phyloP scores from a whole-genome alignment of 768 basidiomycete species.

The Leccinum truebloodii region DNA sequence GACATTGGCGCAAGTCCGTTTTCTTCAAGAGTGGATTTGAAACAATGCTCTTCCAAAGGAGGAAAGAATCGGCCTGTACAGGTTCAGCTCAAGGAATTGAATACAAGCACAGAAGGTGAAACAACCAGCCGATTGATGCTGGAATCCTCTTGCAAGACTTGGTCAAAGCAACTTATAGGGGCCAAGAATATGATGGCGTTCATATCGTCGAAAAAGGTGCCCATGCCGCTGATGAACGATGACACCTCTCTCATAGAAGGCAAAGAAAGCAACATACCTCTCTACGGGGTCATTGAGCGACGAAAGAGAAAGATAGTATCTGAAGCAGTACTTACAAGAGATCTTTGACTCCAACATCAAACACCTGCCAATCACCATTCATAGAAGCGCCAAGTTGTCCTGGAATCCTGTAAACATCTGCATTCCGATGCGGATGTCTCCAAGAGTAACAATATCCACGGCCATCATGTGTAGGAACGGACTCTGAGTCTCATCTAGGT shows the following conservation, averaged over 20 bases:
- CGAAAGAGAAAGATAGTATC: conserved; percentile 1
- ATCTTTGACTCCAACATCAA: conserved; percentile 74
- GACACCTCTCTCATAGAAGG: background rate
- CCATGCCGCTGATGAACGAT: conserved; percentile 56
- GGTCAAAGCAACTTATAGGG: conserved; percentile 73
- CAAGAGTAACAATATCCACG: too few species aligned
- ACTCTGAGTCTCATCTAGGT: too few species aligned
- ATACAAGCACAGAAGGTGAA: background rate
- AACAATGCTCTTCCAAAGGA: conserved; percentile 68
- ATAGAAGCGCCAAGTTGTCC: conserved; percentile 45
- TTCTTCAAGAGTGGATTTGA: conserved; percentile 61
- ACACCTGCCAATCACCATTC: conserved; percentile 73
- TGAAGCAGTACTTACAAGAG: conserved; percentile 48
- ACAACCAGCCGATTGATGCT: conserved; percentile 63
- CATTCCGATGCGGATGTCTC: background rate
- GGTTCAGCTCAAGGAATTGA: conserved; percentile 13
- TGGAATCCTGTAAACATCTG: conserved; percentile 26
- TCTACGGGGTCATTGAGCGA: conserved; percentile 34
- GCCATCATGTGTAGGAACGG: too few species aligned
- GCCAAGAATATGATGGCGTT: conserved; percentile 77
- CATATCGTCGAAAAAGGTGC: conserved; percentile 73
- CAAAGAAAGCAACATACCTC: conserved; percentile 46
- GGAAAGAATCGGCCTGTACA: conserved; percentile 59
- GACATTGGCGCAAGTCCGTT: conserved; percentile 43
- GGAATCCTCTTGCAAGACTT: conserved; percentile 63